Conservation (phyloP, 2,329 filamentous ascomycete species). For the Penicillium sp. region DNA sequence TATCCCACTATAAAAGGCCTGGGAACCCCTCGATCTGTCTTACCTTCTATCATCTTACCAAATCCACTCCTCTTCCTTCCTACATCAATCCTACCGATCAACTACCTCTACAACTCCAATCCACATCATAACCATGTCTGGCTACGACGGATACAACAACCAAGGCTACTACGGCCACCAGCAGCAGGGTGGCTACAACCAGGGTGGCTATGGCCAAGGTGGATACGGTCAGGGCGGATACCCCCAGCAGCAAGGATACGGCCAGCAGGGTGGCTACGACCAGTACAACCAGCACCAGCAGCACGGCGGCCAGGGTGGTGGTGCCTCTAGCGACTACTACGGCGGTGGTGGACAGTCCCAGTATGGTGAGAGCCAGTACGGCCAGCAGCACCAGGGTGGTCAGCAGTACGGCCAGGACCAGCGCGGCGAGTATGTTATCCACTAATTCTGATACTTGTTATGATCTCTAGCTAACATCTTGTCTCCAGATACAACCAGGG, state of each 20-base stretch:
- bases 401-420: slow-evolving; percentile 23
- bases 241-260: slow-evolving; percentile 17
- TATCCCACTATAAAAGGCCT: too few relatives aligned
- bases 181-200: slow-evolving; percentile 11
- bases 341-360: slow-evolving; percentile 12
- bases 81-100: too few relatives aligned
- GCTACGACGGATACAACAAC: slow-evolving; percentile 20
- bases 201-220: too few relatives aligned
- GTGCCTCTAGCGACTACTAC: slow-evolving; percentile 11
- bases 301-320: slow-evolving; percentile 15
- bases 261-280: slow-evolving; percentile 13
- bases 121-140: slow-evolving; percentile 15
- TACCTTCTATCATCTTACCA: too few relatives aligned
- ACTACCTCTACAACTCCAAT: neutral
- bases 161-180: slow-evolving; percentile 23
- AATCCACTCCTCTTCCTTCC: too few relatives aligned
- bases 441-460: too few relatives aligned
- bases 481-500: too few relatives aligned
- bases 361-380: slow-evolving; percentile 1
- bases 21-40: too few relatives aligned
- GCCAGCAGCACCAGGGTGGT: slow-evolving; percentile 23
- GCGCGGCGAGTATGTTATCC: too few relatives aligned
- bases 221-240: slow-evolving; percentile 16
- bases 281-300: slow-evolving; percentile 16
- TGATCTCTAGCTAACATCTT: too few relatives aligned